Percentiles rank a stretch among this genome's conserved stretches.
phyloP scores from a whole-genome alignment of 148 eudicot species.

The Rhododendron molle region DNA sequence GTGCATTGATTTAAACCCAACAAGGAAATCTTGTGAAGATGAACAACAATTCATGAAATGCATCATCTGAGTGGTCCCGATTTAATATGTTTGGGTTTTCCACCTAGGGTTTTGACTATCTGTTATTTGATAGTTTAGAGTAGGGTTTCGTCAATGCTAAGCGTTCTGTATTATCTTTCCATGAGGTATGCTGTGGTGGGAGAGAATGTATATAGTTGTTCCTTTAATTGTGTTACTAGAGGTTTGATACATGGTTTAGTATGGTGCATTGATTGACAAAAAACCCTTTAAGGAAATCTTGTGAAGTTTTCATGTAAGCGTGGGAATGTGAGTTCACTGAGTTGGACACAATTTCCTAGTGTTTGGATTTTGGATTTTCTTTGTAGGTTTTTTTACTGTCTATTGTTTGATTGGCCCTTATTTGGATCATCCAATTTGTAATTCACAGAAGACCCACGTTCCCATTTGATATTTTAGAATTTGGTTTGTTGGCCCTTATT shows the following conservation, averaged over 20 bases:
- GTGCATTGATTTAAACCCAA: neutral
- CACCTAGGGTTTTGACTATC: neutral
- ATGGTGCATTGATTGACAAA: neutral
- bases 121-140: neutral
- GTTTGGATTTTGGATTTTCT: neutral
- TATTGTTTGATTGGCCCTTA: neutral
- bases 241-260: neutral
- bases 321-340: constrained; percentile 71
- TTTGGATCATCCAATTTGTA: neutral
- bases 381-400: neutral
- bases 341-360: neutral
- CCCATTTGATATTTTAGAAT: neutral
- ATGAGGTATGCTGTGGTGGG: neutral
- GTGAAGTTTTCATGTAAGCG: neutral
- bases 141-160: neutral
- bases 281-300: neutral
- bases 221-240: neutral
- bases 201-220: neutral
- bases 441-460: neutral
- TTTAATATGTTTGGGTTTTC: too few relatives aligned
- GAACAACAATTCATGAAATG: too few relatives aligned
- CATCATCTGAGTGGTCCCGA: neutral
- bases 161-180: neutral
- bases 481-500: neutral
- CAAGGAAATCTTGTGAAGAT: neutral